These are phyloP conservation scores for Daldinia bambusicola DNA, from an alignment of 495 filamentous ascomycete genomes.

Conservation along the genomic window DNA sequence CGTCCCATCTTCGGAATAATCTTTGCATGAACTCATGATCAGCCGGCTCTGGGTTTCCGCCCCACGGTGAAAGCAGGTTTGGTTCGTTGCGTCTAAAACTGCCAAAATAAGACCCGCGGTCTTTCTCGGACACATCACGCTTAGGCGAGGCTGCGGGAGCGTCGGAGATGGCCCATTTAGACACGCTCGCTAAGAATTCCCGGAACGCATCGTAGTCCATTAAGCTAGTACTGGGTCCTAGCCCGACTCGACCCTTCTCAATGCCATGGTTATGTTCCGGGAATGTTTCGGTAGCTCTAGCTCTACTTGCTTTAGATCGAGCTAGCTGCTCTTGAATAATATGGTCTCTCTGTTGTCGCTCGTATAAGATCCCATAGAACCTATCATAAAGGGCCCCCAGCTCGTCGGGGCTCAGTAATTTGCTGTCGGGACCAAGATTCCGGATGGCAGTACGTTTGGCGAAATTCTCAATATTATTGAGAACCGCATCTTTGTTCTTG, in stretches of 20 bases:
- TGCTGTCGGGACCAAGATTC: slow-evolving; percentile 95
- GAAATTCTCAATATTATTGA: slow-evolving; percentile 95
- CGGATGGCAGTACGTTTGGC: slow-evolving; percentile 95
- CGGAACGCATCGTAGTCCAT: slow-evolving; percentile 98
- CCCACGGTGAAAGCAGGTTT: slow-evolving; percentile 74
- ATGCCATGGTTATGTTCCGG: slow-evolving; percentile 55
- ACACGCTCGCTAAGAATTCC: slow-evolving; percentile 88
- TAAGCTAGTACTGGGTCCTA: slow-evolving; percentile 85
- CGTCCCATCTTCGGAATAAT: slow-evolving; percentile 89
- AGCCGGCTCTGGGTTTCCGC: slow-evolving; percentile 80
- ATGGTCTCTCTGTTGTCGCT: slow-evolving; percentile 83
- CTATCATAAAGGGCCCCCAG: slow-evolving; percentile 89
- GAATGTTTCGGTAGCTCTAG: slow-evolving; percentile 61
- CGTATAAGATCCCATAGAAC: slow-evolving; percentile 90
- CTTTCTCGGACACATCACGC: slow-evolving; percentile 65
- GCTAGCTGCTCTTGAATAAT: slow-evolving; percentile 77
- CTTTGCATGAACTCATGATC: slow-evolving; percentile 96
- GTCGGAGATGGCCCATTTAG: slow-evolving; percentile 92
- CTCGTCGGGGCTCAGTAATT: slow-evolving; percentile 84
- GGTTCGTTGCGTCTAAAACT: slow-evolving; percentile 48
- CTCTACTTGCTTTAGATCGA: slow-evolving; percentile 66
- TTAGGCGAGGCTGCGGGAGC: slow-evolving; percentile 65
- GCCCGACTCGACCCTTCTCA: slow-evolving; percentile 84
- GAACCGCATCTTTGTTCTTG: slow-evolving; percentile 87
- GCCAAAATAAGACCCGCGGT: slow-evolving; percentile 65